Conservation (phyloP, 2,329 filamentous ascomycete genomes). For the Fusarium agapanthi region DNA sequence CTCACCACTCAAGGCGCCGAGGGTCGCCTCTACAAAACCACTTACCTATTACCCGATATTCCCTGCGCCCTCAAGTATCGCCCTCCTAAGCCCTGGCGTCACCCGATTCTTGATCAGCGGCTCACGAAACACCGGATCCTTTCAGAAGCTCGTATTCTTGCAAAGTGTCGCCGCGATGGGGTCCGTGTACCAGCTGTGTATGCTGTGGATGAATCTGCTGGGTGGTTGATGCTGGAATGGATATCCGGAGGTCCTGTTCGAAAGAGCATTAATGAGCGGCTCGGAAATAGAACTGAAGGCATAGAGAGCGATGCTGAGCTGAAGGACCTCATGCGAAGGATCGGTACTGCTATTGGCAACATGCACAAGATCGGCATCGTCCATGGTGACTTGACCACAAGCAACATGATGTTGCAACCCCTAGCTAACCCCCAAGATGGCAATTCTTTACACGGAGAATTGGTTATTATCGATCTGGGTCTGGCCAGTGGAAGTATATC, state of each 20-base stretch:
- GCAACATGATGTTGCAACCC: constrained; percentile 85
- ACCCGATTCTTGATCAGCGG: constrained; percentile 86
- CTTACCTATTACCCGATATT: constrained; percentile 73
- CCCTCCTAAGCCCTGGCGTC: constrained; percentile 89
- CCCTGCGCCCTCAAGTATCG: constrained; percentile 90
- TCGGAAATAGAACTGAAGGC: constrained; percentile 57
- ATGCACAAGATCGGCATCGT: constrained; percentile 88
- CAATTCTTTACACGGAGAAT: constrained; percentile 68
- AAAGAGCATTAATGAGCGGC: constrained; percentile 73
- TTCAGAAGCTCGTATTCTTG: constrained; percentile 86
- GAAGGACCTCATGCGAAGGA: constrained; percentile 70
- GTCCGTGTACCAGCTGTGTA: constrained; percentile 85
- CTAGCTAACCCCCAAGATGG: constrained; percentile 34
- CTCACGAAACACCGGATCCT: constrained; percentile 88
- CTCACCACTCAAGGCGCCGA: constrained; percentile 95
- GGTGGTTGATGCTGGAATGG: constrained; percentile 89
- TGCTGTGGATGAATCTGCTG: constrained; percentile 68
- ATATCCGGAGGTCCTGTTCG: constrained; percentile 77
- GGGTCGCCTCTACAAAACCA: constrained; percentile 89
- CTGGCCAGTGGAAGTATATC: constrained; percentile 81
- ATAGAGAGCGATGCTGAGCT: constrained; percentile 60
- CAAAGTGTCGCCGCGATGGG: constrained; percentile 80
- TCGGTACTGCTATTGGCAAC: constrained; percentile 75
- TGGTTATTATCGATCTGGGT: constrained; percentile 95
- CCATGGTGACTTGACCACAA: constrained; percentile 96